Evolutionary conservation across 1,139 yeast species (phyloP).

Genomic region (Candida sp.): DNA sequence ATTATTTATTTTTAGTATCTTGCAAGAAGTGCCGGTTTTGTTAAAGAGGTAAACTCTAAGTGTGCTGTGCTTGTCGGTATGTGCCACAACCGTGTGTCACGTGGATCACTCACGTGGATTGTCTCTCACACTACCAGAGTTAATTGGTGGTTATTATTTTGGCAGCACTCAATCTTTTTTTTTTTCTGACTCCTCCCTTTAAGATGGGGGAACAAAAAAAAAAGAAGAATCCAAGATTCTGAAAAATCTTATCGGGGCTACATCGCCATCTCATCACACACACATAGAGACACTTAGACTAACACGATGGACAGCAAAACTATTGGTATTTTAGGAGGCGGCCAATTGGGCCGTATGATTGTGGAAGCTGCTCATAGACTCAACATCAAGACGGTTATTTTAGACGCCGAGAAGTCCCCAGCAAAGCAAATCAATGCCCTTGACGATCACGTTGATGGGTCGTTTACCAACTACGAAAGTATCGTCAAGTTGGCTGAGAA

Average conservation of each 20-base stretch:
- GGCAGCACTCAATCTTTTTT: not conserved
- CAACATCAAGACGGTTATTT: slow-evolving; percentile 79
- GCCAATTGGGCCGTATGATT: slow-evolving; percentile 99
- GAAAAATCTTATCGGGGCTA: not conserved
- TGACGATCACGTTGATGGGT: slow-evolving; percentile 81
- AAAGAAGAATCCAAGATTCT: not conserved
- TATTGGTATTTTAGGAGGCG: slow-evolving; percentile 96
- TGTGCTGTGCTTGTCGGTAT: no score
- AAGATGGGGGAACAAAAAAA: not conserved
- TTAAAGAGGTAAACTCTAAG: no score
- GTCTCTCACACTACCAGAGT: not conserved
- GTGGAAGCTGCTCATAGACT: slow-evolving; percentile 96
- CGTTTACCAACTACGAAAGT: slow-evolving; percentile 78
- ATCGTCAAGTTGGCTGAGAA: slow-evolving; percentile 76
- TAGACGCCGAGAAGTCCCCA: slow-evolving; percentile 86
- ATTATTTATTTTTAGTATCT: no score
- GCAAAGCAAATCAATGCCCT: slow-evolving; percentile 93
- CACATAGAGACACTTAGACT: not conserved
- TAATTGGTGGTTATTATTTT: not conserved
- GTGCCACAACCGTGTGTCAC: not conserved
- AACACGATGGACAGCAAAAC: slow-evolving; percentile 77
- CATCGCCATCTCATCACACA: not conserved
- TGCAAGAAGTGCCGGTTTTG: no score
- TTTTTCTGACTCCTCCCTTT: not conserved
- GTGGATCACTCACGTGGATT: not conserved